Conservation (phyloP, 345 rosid species). For the Leavenworthia alabamica region DNA sequence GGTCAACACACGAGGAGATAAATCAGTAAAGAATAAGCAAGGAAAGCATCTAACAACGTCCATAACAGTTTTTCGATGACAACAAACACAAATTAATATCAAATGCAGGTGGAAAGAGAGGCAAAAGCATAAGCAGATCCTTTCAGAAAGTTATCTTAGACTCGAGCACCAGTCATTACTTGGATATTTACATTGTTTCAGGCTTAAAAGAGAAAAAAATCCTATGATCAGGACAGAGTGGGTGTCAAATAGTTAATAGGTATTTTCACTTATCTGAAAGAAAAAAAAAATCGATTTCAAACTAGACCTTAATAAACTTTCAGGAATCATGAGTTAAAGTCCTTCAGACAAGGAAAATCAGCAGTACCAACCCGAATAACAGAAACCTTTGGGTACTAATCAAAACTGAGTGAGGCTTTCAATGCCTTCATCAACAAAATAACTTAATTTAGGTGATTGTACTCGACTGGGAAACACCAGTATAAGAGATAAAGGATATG, state of each 20-base stretch:
- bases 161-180: background rate
- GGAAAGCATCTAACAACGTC: conserved; percentile 7
- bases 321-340: background rate
- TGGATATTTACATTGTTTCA: conserved; percentile 5
- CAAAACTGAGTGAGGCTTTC: background rate
- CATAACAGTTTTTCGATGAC: background rate
- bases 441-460: background rate
- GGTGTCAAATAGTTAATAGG: background rate
- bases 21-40: background rate
- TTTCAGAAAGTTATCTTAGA: background rate
- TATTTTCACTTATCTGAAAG: background rate
- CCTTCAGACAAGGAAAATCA: background rate
- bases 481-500: background rate
- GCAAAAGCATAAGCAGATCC: background rate
- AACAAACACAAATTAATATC: background rate
- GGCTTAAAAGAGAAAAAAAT: background rate
- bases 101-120: conserved; percentile 6
- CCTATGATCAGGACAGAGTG: background rate
- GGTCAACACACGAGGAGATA: conserved; percentile 14
- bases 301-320: background rate
- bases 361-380: background rate
- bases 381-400: background rate
- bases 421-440: background rate
- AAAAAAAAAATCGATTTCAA: background rate
- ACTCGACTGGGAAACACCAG: background rate